Evolutionary conservation across 163 green algal species (phyloP).

Genomic region (Scenedesmus sp.): DNA sequence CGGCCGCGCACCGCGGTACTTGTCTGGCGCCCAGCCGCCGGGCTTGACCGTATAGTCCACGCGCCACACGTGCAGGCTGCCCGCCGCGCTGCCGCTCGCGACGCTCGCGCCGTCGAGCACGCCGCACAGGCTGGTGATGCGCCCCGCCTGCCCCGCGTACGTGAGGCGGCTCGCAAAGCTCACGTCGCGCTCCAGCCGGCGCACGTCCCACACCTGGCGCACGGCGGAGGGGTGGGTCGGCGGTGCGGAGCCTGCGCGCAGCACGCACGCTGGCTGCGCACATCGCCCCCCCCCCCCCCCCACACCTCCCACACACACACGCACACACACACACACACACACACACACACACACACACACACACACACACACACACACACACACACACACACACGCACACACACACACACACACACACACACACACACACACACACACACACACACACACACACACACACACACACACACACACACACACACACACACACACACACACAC

Average conservation of each 20-base stretch:
- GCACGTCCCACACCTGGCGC: constrained; percentile 83
- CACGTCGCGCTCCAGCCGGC: constrained; percentile 81
- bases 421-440: no score
- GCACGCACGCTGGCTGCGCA: not conserved
- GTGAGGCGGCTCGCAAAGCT: constrained; percentile 83
- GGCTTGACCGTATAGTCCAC: constrained; percentile 76
- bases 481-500: no score
- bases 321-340: no score
- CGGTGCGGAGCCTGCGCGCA: not conserved
- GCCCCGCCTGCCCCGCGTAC: constrained; percentile 74
- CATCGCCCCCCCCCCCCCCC: no score
- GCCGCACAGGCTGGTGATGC: constrained; percentile 56
- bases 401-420: no score
- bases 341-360: no score
- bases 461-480: no score
- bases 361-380: no score
- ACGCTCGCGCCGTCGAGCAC: constrained; percentile 71
- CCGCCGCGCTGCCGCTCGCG: constrained; percentile 65
- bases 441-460: no score
- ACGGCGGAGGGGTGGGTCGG: not conserved
- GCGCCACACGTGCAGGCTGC: constrained; percentile 85
- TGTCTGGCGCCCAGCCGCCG: constrained; percentile 51
- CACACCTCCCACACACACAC: no score
- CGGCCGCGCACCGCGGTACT: constrained; percentile 71
- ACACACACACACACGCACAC: no score